Evolutionary conservation across 129 eudicot genomes (phyloP).

Genomic region (carrot (Daucus carota)): DH1_v3.0 NC_030383.2:9082501-9083000

Average conservation of each 20-base stretch:
- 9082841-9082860: conserved; percentile 2
- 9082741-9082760: conserved; percentile 5
- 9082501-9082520: conserved; percentile 1
- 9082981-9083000: not conserved
- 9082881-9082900: not conserved
- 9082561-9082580: not conserved
- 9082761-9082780: not conserved
- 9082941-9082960: not conserved
- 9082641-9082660: not conserved
- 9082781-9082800: not conserved
- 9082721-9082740: conserved; percentile 5
- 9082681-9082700: conserved; percentile 2
- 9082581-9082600: not conserved
- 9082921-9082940: conserved; percentile 2
- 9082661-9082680: not conserved
- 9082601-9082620: not conserved
- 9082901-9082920: not conserved
- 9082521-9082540: not conserved
- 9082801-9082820: conserved; percentile 7
- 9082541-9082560: conserved; percentile 3
- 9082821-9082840: conserved; percentile 6
- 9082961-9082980: conserved; percentile 1
- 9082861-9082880: not conserved
- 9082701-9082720: conserved; percentile 4
- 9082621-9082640: too few relatives aligned